Conservation (phyloP, 1,284 basidiomycete species). For the Schizopora paradoxa region DNA sequence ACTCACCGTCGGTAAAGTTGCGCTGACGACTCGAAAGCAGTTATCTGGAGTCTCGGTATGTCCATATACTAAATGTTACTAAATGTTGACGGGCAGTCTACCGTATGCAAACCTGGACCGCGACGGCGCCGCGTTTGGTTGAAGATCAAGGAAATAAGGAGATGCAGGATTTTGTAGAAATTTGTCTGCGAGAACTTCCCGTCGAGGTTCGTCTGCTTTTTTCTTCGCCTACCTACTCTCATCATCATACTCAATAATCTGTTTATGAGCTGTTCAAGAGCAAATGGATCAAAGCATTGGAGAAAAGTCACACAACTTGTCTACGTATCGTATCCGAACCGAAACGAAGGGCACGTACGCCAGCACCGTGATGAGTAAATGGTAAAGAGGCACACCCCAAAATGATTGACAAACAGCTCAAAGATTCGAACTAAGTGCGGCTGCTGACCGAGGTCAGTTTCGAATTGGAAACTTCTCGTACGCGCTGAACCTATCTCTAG, state of each 20-base stretch:
- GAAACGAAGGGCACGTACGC: too few species aligned
- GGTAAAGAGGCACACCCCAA: too few species aligned
- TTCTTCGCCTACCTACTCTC: constrained; percentile 12
- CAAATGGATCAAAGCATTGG: constrained; percentile 96
- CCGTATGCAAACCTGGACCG: constrained; percentile 81
- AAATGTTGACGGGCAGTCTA: constrained; percentile 90
- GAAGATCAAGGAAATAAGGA: constrained; percentile 79
- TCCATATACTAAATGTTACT: constrained; percentile 95
- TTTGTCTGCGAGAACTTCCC: constrained; percentile 83
- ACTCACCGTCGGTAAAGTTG: too few species aligned
- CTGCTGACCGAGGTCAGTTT: too few species aligned
- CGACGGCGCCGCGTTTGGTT: constrained; percentile 75
- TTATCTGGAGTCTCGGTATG: constrained; percentile 96
- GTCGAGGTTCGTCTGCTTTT: constrained; percentile 50
- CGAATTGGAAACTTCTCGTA: too few species aligned
- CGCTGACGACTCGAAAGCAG: constrained; percentile 92
- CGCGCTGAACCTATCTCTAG: too few species aligned
- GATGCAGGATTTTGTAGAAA: constrained; percentile 85
- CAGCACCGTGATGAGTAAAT: too few species aligned
- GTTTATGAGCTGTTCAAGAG: constrained; percentile 88
- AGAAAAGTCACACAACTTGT: too few species aligned
- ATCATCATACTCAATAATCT: constrained; percentile 60
- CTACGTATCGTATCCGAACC: too few species aligned
- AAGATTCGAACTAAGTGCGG: too few species aligned
- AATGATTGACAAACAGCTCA: too few species aligned